Evolutionary conservation across 192 early-diverging fungal genomes (phyloP), one percentile per base, ranked within the genome.

Genomic region (Rhizoclosmatium globosum): DNA sequence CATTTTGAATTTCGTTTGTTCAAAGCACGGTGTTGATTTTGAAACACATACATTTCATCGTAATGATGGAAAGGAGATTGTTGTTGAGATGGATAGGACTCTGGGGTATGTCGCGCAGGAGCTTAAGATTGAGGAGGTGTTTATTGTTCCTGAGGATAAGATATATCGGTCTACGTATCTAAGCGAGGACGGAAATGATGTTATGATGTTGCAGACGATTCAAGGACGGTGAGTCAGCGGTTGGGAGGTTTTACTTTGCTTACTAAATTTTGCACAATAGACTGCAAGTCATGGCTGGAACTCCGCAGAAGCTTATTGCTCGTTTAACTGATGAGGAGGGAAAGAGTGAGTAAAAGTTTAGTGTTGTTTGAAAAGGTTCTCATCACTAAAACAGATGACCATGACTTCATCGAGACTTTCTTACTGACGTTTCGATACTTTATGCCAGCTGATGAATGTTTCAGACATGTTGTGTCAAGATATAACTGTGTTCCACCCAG

Each of bases 401-500:
- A 78, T n/a, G 53, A 47, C n/a, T 90, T 88, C 67, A 46, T 82
- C 31, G 85, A 88, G 65, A 90, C 85, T 2, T 56, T 91, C 13
- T 66, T 91, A 17, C 78, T 91, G 57, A 88, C 89, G 0, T 91
- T 77, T 66, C 71, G 89, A 23, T 84, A 79, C 17, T 90, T 89
- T 72, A 82, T 87, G 75, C 89, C 66, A 1, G 85, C 89, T 2
- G 64, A 71, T 17, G 87, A 90, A 17, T 87, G 90, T 42, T 88
- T 89, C 61, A 77, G 85, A 38, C 74, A 84, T 48, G 74, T 91
- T 4, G 78, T 91, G 13, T 81, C 72, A 2, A 79, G 83, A 42
- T 91, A 89, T 76, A 82, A 88, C 69, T 80, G 78, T 53, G 84
- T 82, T 61, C 73, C 79, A 15, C 85, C 84, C 6, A 62, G 77